Base-by-base conservation (phyloP, 805 yeast genomes). In the Tanozyma kutaoensis region DNA sequence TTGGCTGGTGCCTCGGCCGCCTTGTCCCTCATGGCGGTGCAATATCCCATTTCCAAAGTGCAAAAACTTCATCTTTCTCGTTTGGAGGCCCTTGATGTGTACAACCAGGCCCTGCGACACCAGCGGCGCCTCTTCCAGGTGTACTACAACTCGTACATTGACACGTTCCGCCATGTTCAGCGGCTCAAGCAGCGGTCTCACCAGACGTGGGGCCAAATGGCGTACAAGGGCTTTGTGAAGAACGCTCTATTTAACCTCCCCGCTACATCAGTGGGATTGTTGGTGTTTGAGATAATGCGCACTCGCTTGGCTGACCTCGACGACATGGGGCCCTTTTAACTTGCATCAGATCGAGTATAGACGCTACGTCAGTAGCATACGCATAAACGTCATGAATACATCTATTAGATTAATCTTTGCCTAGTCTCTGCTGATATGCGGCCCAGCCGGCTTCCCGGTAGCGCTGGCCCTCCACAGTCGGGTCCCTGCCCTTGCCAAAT, bases 361-460 rank as follows among this genome's bases (percentile, higher is more conserved):
- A n/a, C n/a, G n/a, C n/a, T n/a, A n/a, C n/a, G n/a, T n/a, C n/a
- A n/a, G n/a, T n/a, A n/a, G n/a, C n/a, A n/a, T n/a, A n/a, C n/a
- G n/a, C n/a, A n/a, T n/a, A n/a, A n/a, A n/a, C n/a, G n/a, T n/a
- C n/a, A n/a, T n/a, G n/a, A n/a, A n/a, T n/a, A n/a, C n/a, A n/a
- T n/a, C n/a, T n/a, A n/a, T n/a, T n/a, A n/a, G n/a, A n/a, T n/a
- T n/a, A n/a, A n/a, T n/a, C n/a, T n/a, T n/a, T n/a, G n/a, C n/a
- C n/a, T n/a, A n/a, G n/a, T n/a, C n/a, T n/a, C n/a, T n/a, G n/a
- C n/a, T n/a, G n/a, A 46, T 88, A 91, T 5, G 97, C 95, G 15
- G 69, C 66, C 99, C 99, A 91, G 4, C 97, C 97, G 11, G 97
- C 97, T 30, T 69, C 66, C 54, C 78, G 72, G 54, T 91, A 91